Base-by-base conservation (phyloP, 1,139 yeast species). In the Geotrichum fermentans region DNA sequence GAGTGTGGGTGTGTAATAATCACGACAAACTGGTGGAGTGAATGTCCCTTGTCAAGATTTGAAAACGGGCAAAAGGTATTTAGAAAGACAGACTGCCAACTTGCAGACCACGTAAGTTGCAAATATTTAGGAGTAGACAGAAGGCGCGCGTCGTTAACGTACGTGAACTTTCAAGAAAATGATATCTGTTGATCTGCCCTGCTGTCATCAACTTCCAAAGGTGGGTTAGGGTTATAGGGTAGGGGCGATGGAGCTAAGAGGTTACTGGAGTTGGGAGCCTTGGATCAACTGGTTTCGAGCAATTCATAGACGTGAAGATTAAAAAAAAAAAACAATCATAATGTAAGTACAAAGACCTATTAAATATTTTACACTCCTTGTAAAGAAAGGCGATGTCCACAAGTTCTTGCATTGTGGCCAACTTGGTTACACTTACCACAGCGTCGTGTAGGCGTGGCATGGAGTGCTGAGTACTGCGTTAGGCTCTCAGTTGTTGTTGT, bases 351-450 rank as follows among this genome's bases (percentile, higher is more conserved):
- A 7, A 6, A 6, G 6, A 5, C 10, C 10, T 32, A n/a, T 32
- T 24, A 10, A 24, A 36, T 3, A 36, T 6, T 18, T 47, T 41
- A 50, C 40, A 47, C 47, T 17, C 51, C 50, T 28, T 47, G 51
- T 3, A 50, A 30, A 32, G 51, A 47, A n/a, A 50, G 22, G 7
- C 53, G 38, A 24, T 50, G 51, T 2, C 53, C 53, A 30, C 53
- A 50, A 13, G 53, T 50, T 32, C 53, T 17, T 10, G 53, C 36
- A 34, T 50, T 50, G 36, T 50, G 53, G 3, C 53, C 53, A 44
- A 47, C 40, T 26, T 50, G 49, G 40, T 50, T 50, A 34, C 53
- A 50, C 45, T 50, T 50, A 14, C 53, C 53, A 34, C 53, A 50
- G 33, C 46, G 32, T 16, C 53, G 30, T 17, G 49, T 44, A n/a